phyloP scores from a whole-genome alignment of 164 flowering plant species.

The Litsea cubeba region DNA sequence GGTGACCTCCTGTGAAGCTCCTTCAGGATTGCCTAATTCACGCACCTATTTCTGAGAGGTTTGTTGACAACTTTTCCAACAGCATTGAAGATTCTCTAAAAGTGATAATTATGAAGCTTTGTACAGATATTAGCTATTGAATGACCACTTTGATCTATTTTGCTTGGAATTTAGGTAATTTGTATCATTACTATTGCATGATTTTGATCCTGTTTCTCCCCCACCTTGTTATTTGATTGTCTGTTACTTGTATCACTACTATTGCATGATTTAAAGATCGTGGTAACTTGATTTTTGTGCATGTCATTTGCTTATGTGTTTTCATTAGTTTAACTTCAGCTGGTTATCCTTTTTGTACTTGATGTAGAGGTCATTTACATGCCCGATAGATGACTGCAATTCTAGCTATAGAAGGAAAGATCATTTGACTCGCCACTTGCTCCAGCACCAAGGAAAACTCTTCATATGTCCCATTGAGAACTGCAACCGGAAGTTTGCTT shows the following conservation, averaged over 20 bases:
- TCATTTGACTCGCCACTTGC: conserved; percentile 74
- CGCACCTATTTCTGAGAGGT: conserved; percentile 48
- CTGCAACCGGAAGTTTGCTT: conserved; percentile 48
- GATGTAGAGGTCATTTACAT: conserved; percentile 69
- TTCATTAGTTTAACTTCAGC: not conserved
- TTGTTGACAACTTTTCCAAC: conserved; percentile 21
- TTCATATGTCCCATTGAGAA: conserved; percentile 58
- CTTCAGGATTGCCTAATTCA: conserved; percentile 84
- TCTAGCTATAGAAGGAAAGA: conserved; percentile 80
- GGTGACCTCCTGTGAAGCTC: conserved; percentile 99
- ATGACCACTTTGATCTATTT: conserved; percentile 2
- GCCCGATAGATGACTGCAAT: conserved; percentile 65
- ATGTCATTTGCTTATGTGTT: not conserved
- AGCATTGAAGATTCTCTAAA: not conserved
- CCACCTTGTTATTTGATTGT: no score
- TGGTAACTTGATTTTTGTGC: not conserved
- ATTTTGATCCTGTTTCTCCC: no score
- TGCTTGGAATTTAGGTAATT: not conserved
- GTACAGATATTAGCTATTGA: not conserved
- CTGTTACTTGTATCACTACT: no score
- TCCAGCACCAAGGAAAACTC: conserved; percentile 63
- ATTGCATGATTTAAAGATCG: not conserved
- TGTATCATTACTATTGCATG: not conserved
- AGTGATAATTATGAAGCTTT: not conserved
- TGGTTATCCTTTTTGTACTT: not conserved